These are phyloP conservation scores for Trypanosoma vivax DNA, from an alignment of 208 protist species.

Conservation along the genomic window DNA sequence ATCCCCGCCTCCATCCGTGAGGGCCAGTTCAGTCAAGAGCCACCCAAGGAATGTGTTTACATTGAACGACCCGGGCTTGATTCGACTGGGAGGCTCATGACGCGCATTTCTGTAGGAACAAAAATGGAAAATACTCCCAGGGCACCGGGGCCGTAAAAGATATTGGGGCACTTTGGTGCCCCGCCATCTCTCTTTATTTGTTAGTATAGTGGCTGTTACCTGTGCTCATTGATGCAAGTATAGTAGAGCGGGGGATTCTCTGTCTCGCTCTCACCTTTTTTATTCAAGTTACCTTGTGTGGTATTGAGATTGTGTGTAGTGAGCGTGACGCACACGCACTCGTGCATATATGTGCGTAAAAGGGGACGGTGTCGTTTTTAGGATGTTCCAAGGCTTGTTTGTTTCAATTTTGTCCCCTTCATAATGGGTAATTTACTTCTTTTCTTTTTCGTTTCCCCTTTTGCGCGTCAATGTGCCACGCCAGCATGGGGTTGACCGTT, in stretches of 20 bases:
- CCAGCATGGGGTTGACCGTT: background rate
- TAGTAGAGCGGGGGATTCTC: no score
- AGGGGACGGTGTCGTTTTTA: background rate
- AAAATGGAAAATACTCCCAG: slow-evolving; percentile 58
- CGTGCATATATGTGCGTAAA: no score
- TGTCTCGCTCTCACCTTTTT: no score
- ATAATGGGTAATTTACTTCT: background rate
- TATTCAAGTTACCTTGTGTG: no score
- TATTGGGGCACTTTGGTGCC: background rate
- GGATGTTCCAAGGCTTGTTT: background rate
- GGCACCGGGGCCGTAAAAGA: slow-evolving; percentile 3
- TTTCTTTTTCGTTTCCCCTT: slow-evolving; percentile 3
- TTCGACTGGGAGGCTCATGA: slow-evolving; percentile 27
- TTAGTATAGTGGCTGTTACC: no score
- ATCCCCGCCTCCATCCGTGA: slow-evolving; percentile 79
- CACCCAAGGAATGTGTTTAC: slow-evolving; percentile 76
- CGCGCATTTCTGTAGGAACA: slow-evolving; percentile 60
- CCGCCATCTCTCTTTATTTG: slow-evolving; percentile 1
- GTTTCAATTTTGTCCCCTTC: slow-evolving; percentile 5
- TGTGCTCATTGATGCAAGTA: no score
- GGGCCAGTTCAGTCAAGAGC: slow-evolving; percentile 37
- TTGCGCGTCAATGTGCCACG: background rate
- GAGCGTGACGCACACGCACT: no score
- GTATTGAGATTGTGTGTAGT: no score
- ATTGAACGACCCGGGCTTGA: slow-evolving; percentile 63